Evolutionary conservation across 805 yeast genomes (phyloP).

Genomic region (Candida nonsorbophila): DNA sequence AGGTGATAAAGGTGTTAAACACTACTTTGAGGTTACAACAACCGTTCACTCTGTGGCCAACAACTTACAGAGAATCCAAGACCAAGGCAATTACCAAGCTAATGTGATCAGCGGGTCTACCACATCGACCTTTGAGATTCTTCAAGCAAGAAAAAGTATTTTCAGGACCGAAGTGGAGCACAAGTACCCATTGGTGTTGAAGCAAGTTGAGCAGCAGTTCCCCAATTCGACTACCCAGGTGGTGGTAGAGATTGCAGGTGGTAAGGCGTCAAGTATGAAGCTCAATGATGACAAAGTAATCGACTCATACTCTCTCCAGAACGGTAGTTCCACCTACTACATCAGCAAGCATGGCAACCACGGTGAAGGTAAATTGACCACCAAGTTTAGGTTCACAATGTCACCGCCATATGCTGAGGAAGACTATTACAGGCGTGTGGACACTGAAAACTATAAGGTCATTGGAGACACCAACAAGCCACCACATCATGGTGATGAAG

Average conservation of each 20-base stretch:
- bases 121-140: not conserved
- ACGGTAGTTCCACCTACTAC: constrained; percentile 23
- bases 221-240: no score
- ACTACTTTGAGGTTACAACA: no score
- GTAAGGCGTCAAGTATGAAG: constrained; percentile 9
- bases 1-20: no score
- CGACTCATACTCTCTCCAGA: constrained; percentile 14
- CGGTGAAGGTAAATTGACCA: constrained; percentile 26
- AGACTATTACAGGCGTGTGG: constrained; percentile 25
- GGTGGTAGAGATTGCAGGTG: constrained; percentile 9
- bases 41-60: no score
- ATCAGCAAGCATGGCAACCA: constrained; percentile 22
- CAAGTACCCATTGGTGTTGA: no score
- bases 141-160: no score
- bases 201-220: no score
- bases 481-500: not conserved
- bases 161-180: no score
- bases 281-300: constrained; percentile 12
- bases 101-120: not conserved
- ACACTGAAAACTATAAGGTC: constrained; percentile 28
- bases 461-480: constrained; percentile 2
- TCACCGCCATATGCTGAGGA: constrained; percentile 12
- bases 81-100: not conserved
- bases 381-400: constrained; percentile 19
- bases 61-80: no score